Percentiles rank a stretch among this genome's conserved stretches.
phyloP scores from a whole-genome alignment of 2,329 filamentous ascomycete species.

The Aspergillus awamori region DNA sequence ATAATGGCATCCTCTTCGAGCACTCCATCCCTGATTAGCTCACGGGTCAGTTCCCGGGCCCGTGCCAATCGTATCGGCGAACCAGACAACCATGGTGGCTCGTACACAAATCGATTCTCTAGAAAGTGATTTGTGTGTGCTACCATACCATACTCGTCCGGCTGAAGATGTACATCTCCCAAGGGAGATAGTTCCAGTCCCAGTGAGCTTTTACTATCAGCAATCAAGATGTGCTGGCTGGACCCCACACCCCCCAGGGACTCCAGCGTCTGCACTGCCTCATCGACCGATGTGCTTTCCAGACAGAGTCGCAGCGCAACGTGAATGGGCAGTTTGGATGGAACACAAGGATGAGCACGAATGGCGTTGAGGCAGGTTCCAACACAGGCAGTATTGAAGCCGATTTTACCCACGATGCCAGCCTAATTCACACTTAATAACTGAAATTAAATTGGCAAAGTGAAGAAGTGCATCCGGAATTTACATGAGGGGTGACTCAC shows the following conservation, averaged over 20 bases:
- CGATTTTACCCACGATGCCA: slow-evolving; percentile 67
- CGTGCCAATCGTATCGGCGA: slow-evolving; percentile 38
- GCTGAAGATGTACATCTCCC: slow-evolving; percentile 39
- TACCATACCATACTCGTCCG: slow-evolving; percentile 37
- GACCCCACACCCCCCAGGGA: slow-evolving; percentile 55
- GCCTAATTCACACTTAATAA: slow-evolving; percentile 34
- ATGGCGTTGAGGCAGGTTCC: slow-evolving; percentile 66
- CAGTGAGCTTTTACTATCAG: slow-evolving; percentile 43
- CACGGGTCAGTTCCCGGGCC: slow-evolving; percentile 27
- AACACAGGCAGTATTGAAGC: slow-evolving; percentile 62
- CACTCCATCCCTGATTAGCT: slow-evolving; percentile 26
- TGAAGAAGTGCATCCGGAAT: no score
- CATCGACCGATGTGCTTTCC: slow-evolving; percentile 52
- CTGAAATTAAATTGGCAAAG: not conserved
- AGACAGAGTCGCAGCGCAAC: slow-evolving; percentile 60
- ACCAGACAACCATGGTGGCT: slow-evolving; percentile 36
- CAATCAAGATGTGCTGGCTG: slow-evolving; percentile 59
- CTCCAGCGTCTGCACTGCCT: slow-evolving; percentile 52
- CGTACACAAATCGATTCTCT: slow-evolving; percentile 36
- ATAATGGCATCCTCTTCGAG: slow-evolving; percentile 25
- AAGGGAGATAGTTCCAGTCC: slow-evolving; percentile 35
- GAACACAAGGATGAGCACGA: slow-evolving; percentile 57
- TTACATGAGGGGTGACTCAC: slow-evolving; percentile 15
- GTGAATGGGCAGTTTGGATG: slow-evolving; percentile 60
- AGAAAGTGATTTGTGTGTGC: slow-evolving; percentile 52